Percentiles rank a stretch among this genome's conserved stretches.
phyloP scores from a whole-genome alignment of 208 protist species.

The Leishmania gerbilli region DNA sequence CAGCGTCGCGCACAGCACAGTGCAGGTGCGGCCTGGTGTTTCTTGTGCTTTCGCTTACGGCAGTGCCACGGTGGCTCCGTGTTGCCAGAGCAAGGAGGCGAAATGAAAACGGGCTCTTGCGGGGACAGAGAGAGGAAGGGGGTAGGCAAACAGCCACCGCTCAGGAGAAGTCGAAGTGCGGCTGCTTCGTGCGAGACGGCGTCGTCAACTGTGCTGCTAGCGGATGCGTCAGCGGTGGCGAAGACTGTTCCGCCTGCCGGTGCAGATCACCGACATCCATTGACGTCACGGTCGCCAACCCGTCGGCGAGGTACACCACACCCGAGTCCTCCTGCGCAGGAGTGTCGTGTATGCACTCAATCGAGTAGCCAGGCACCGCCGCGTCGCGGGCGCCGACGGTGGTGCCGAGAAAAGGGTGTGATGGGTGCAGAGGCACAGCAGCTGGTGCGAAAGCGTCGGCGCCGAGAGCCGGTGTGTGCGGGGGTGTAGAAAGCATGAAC shows the following conservation, averaged over 20 bases:
- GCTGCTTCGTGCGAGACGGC: neutral
- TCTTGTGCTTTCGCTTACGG: neutral
- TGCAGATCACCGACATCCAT: constrained; percentile 8
- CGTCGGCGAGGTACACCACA: constrained; percentile 16
- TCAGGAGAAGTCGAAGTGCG: neutral
- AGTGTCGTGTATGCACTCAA: neutral
- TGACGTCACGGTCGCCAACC: constrained; percentile 17
- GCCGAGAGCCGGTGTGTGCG: neutral
- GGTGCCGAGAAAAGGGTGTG: constrained; percentile 17
- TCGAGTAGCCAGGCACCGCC: neutral
- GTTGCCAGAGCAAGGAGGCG: neutral
- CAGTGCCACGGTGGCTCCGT: neutral
- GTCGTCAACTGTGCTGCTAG: neutral
- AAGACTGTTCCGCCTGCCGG: neutral
- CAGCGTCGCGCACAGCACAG: neutral
- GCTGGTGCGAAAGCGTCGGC: neutral
- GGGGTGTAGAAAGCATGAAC: neutral
- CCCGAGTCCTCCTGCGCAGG: neutral
- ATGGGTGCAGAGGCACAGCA: constrained; percentile 15
- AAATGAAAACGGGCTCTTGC: neutral
- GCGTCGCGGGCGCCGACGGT: neutral
- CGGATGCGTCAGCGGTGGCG: neutral
- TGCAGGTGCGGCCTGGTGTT: neutral
- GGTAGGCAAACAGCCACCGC: neutral
- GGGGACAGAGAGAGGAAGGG: neutral